phyloP scores from a whole-genome alignment of 83 land plant species.

The Picea mariana region DNA sequence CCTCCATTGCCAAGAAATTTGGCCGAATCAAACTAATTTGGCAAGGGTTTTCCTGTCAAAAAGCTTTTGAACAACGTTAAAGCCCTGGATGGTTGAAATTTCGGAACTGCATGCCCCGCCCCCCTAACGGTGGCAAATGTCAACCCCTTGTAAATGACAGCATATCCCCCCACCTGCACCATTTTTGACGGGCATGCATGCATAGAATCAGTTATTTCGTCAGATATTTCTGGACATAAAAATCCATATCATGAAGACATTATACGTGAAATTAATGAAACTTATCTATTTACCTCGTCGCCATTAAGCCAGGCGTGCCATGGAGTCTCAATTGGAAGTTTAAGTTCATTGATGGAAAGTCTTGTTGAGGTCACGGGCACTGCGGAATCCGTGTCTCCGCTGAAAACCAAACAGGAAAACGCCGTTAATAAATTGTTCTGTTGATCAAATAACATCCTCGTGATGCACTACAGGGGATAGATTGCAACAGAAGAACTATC shows the following conservation, averaged over 20 bases:
- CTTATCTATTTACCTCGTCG: background rate
- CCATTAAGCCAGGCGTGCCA: too few relatives aligned
- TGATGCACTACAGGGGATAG: background rate
- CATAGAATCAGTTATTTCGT: too few relatives aligned
- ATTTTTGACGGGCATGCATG: too few relatives aligned
- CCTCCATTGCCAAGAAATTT: too few relatives aligned
- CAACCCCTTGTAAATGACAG: conserved; percentile 46
- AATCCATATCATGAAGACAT: too few relatives aligned
- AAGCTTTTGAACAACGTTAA: conserved; percentile 20
- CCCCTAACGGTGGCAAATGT: conserved; percentile 1
- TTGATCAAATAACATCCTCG: background rate
- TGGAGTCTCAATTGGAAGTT: too few relatives aligned
- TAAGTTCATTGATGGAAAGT: too few relatives aligned
- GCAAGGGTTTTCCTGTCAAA: too few relatives aligned
- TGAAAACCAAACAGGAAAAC: conserved; percentile 8
- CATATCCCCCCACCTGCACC: conserved; percentile 56
- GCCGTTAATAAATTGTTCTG: background rate
- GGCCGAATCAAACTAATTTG: too few relatives aligned
- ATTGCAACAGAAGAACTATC: background rate
- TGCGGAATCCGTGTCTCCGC: conserved; percentile 37
- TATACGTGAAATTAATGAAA: too few relatives aligned
- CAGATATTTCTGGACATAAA: too few relatives aligned
- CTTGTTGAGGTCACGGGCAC: conserved; percentile 33
- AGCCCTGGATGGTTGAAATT: conserved; percentile 44
- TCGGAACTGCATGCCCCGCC: conserved; percentile 18